Percentiles rank a stretch among this genome's conserved stretches.
phyloP scores from a whole-genome alignment of 2,329 filamentous ascomycete genomes.

The Ceratocystis albifundus region DNA sequence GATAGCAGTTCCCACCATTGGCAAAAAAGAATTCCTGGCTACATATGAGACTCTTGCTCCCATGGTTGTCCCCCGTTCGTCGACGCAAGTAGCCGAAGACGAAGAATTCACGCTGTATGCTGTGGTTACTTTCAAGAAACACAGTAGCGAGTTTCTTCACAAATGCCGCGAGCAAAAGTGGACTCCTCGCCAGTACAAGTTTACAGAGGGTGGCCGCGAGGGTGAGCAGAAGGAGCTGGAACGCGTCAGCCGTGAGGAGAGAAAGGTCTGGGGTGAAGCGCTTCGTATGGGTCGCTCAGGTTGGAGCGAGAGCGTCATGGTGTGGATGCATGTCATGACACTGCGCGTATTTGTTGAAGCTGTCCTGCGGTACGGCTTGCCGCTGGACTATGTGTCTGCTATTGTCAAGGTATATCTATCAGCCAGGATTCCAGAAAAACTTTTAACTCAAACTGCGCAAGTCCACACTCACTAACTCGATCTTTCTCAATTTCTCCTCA shows the following conservation, averaged over 20 bases:
- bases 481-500: background rate
- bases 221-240: slow-evolving; percentile 82
- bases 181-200: slow-evolving; percentile 89
- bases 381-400: slow-evolving; percentile 76
- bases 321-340: slow-evolving; percentile 85
- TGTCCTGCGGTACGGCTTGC: slow-evolving; percentile 88
- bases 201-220: slow-evolving; percentile 78
- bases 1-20: slow-evolving; percentile 69
- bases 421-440: no score
- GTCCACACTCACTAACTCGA: no score
- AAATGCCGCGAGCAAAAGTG: slow-evolving; percentile 89
- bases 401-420: slow-evolving; percentile 62
- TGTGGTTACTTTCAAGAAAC: slow-evolving; percentile 89
- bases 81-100: slow-evolving; percentile 67
- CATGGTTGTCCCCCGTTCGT: slow-evolving; percentile 90
- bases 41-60: slow-evolving; percentile 77
- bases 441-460: no score
- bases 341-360: slow-evolving; percentile 94
- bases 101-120: slow-evolving; percentile 82
- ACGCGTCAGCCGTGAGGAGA: slow-evolving; percentile 69
- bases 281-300: slow-evolving; percentile 77
- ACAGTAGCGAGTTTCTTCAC: slow-evolving; percentile 73
- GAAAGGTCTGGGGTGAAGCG: slow-evolving; percentile 86
- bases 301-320: slow-evolving; percentile 92
- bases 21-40: slow-evolving; percentile 77